Conservation (phyloP, 139 green algal genomes). For the Pleodorina starrii region DNA sequence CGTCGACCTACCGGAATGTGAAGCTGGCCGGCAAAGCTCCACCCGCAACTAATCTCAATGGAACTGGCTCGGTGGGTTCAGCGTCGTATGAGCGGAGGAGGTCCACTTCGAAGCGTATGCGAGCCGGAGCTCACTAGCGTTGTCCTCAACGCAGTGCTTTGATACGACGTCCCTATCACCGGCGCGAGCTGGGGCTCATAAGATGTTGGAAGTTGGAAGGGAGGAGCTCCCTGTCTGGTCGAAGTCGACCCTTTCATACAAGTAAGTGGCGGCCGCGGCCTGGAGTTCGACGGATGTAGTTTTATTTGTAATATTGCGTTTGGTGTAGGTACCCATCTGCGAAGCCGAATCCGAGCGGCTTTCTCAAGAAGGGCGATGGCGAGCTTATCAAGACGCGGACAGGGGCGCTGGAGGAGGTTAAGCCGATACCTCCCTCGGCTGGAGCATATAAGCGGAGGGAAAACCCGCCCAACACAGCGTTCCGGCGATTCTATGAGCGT, state of each 20-base stretch:
- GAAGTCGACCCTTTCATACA: slow-evolving; percentile 74
- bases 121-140: neutral
- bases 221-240: slow-evolving; percentile 75
- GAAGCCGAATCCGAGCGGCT: slow-evolving; percentile 71
- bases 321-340: slow-evolving; percentile 55
- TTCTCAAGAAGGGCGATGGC: slow-evolving; percentile 64
- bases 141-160: slow-evolving; percentile 70
- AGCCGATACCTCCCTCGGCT: slow-evolving; percentile 56
- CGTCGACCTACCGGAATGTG: slow-evolving; percentile 71
- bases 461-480: slow-evolving; percentile 87
- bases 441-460: slow-evolving; percentile 64
- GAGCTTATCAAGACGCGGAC: slow-evolving; percentile 52
- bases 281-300: neutral
- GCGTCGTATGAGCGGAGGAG: neutral
- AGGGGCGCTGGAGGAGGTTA: slow-evolving; percentile 19
- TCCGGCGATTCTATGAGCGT: slow-evolving; percentile 89
- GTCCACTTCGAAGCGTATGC: slow-evolving; percentile 1
- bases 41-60: slow-evolving; percentile 53
- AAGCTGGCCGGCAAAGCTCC: slow-evolving; percentile 70
- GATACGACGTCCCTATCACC: slow-evolving; percentile 71
- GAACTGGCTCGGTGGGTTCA: slow-evolving; percentile 73
- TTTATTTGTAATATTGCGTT: neutral
- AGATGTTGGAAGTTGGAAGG: slow-evolving; percentile 51
- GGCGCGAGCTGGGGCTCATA: slow-evolving; percentile 66
- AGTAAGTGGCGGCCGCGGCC: slow-evolving; percentile 49